Evolutionary conservation across 306 rosid genomes (phyloP).

Genomic region (Prinsepia uniflora): DNA sequence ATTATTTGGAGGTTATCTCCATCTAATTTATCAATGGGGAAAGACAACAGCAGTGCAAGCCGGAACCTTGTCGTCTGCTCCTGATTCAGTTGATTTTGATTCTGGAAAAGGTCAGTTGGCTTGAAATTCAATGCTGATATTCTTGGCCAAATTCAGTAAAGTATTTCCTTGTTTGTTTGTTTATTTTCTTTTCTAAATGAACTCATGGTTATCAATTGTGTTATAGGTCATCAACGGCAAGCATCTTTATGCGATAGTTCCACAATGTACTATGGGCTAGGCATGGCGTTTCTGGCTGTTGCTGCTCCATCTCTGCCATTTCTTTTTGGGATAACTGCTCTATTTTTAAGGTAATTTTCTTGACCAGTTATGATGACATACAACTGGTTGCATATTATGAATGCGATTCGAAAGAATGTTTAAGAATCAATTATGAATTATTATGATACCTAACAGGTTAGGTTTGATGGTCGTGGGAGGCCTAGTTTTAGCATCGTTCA

Average conservation of each 20-base stretch:
- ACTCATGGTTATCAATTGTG: conserved; percentile 7
- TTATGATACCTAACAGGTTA: conserved; percentile 48
- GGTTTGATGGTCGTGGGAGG: conserved; percentile 91
- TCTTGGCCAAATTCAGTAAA: background rate
- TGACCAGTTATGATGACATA: background rate
- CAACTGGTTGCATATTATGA: background rate
- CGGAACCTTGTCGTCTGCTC: conserved; percentile 41
- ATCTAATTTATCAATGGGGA: conserved; percentile 71
- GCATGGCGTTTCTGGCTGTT: conserved; percentile 83
- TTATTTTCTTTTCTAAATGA: background rate
- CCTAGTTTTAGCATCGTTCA: conserved; percentile 77
- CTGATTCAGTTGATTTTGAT: conserved; percentile 62
- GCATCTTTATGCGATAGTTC: conserved; percentile 50
- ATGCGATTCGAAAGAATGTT: background rate
- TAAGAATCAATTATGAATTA: background rate
- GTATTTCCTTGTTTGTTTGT: conserved; percentile 1
- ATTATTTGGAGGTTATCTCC: conserved; percentile 77
- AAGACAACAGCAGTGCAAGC: conserved; percentile 47
- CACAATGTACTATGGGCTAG: conserved; percentile 67
- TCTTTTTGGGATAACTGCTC: conserved; percentile 85
- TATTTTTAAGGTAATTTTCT: conserved; percentile 63
- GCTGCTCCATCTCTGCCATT: conserved; percentile 84
- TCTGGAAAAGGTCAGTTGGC: conserved; percentile 69
- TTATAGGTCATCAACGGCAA: conserved; percentile 81
- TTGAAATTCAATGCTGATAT: background rate